A percentile compares a stretch with the other conserved stretches of the same genome.
Evolutionary conservation across 306 rosid genomes (phyloP).

Genomic region (Pterocarpus macrocarpus): DNA sequence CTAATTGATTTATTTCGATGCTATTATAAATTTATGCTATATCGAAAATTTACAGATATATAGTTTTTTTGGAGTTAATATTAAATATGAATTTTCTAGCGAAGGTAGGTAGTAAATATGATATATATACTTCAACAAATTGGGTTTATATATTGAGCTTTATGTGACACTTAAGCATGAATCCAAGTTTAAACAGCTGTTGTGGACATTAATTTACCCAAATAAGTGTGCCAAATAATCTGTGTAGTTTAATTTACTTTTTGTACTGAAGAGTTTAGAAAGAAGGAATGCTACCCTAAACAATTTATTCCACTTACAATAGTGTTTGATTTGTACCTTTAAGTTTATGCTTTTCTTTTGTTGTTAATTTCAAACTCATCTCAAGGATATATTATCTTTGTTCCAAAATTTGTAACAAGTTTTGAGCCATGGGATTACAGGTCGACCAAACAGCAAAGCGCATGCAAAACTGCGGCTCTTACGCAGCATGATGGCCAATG

Average conservation of each 20-base stretch:
- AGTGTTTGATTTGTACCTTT: not conserved
- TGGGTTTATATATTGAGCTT: not conserved
- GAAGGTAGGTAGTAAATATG: not conserved
- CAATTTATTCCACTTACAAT: too few species aligned
- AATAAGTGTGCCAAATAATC: not conserved
- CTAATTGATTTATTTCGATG: not conserved
- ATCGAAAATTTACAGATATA: not conserved
- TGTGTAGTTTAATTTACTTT: not conserved
- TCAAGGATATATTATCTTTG: not conserved
- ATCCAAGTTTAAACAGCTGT: too few species aligned
- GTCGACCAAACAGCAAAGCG: constrained; percentile 57
- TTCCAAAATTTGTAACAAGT: not conserved
- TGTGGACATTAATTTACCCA: not conserved
- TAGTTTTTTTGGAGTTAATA: not conserved
- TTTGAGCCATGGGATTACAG: constrained; percentile 20
- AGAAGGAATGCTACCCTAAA: too few species aligned
- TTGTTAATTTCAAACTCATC: not conserved
- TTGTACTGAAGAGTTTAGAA: not conserved
- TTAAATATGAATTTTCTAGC: not conserved
- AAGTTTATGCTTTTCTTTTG: not conserved
- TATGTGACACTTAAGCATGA: not conserved
- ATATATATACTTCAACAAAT: too few species aligned
- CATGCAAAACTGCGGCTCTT: constrained; percentile 44
- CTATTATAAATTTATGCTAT: not conserved
- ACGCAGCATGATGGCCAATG: not conserved